These are phyloP conservation scores for Aspergillus flavus DNA, from an alignment of 2,329 filamentous ascomycete genomes.

Conservation along the genomic window DNA sequence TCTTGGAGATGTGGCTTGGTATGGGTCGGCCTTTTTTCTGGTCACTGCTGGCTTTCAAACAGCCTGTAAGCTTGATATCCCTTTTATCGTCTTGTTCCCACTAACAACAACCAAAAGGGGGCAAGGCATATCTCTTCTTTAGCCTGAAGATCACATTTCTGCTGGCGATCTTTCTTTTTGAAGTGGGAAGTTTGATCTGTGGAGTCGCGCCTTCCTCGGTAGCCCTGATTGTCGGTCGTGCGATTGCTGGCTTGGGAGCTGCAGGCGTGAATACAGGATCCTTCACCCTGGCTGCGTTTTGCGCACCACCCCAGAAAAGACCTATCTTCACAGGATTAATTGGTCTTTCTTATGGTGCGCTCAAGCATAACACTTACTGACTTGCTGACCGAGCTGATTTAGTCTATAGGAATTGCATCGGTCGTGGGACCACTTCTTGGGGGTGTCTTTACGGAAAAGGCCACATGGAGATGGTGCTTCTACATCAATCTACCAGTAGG, in stretches of 20 bases:
- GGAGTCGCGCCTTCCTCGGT: not conserved
- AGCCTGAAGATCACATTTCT: slow-evolving; percentile 40
- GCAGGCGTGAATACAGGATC: not conserved
- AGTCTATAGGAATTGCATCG: too few relatives aligned
- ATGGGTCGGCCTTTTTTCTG: slow-evolving; percentile 53
- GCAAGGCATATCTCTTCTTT: slow-evolving; percentile 40
- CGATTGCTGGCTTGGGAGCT: not conserved
- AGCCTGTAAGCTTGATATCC: slow-evolving; percentile 12
- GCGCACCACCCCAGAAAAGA: too few relatives aligned
- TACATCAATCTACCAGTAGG: slow-evolving; percentile 46
- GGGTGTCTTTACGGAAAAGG: slow-evolving; percentile 46
- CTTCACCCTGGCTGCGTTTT: too few relatives aligned
- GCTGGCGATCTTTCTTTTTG: slow-evolving; percentile 36
- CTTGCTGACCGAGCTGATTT: too few relatives aligned
- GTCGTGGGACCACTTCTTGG: slow-evolving; percentile 45
- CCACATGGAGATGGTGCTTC: slow-evolving; percentile 27
- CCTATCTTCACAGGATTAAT: too few relatives aligned
- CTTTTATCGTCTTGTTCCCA: too few relatives aligned
- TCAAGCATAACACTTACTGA: too few relatives aligned
- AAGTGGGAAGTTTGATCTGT: slow-evolving; percentile 26
- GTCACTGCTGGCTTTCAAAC: slow-evolving; percentile 6
- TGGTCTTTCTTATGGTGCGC: too few relatives aligned
- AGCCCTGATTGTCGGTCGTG: not conserved
- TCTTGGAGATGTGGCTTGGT: slow-evolving; percentile 63
- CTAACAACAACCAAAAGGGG: slow-evolving; percentile 11